Percentiles rank a stretch among this genome's conserved stretches.
Conservation (phyloP, 768 basidiomycete genomes). For the Boletus patriciae region DNA sequence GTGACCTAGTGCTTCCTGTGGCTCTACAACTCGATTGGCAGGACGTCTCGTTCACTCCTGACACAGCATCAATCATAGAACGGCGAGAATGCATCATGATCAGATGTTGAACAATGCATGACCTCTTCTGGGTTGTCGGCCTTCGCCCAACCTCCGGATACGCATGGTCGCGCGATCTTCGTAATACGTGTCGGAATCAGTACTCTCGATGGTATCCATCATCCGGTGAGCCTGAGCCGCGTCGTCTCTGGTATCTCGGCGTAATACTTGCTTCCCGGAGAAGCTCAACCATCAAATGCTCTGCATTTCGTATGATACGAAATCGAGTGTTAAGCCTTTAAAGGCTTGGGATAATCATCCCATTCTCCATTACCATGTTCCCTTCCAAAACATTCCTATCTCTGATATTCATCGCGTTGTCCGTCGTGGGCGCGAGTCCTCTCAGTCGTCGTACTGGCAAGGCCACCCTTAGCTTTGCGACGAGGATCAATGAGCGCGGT, state of each 20-base stretch:
- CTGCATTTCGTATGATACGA: not conserved
- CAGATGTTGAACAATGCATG: not conserved
- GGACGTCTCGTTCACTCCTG: too few relatives aligned
- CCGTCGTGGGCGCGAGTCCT: conserved; percentile 15
- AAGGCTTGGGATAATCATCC: not conserved
- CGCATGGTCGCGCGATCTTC: not conserved
- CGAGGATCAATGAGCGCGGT: conserved; percentile 12
- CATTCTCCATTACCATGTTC: conserved; percentile 8
- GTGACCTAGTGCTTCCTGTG: not conserved
- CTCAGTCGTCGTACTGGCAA: conserved; percentile 4
- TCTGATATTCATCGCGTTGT: conserved; percentile 12
- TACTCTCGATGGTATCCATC: too few relatives aligned
- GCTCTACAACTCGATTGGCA: not conserved
- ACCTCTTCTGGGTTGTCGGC: not conserved
- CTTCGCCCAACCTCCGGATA: not conserved
- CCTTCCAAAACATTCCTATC: conserved; percentile 7
- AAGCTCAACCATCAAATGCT: not conserved
- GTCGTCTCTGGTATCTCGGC: too few relatives aligned
- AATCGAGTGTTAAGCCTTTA: not conserved
- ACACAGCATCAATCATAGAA: not conserved
- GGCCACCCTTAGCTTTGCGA: conserved; percentile 12
- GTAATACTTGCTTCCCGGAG: not conserved
- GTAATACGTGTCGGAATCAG: not conserved
- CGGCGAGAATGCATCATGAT: not conserved
- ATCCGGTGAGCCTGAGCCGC: too few relatives aligned